A percentile compares a stretch with the other conserved stretches of the same genome.
Conservation (phyloP, 208 protist species). For the Wallacemonas rigidus region DNA sequence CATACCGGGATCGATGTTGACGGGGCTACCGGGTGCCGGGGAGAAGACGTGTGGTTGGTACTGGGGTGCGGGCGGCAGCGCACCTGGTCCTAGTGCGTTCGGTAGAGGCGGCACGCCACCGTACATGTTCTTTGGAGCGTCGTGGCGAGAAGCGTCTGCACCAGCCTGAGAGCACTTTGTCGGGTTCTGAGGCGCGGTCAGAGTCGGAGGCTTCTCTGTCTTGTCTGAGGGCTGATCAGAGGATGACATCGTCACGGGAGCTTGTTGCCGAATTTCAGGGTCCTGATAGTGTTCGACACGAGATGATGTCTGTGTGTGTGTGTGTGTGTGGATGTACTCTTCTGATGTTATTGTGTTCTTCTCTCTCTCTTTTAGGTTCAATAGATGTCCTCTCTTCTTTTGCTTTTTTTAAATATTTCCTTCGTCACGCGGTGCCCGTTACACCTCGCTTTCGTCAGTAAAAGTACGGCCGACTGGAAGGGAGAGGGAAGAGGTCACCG, state of each 20-base stretch:
- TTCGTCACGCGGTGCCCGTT: too few relatives aligned
- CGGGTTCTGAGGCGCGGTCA: too few relatives aligned
- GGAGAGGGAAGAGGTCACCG: not conserved
- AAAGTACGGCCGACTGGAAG: too few relatives aligned
- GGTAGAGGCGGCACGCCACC: constrained; percentile 38
- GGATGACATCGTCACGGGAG: not conserved
- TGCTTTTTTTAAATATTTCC: not conserved
- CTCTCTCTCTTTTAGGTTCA: not conserved
- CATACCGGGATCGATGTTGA: constrained; percentile 63
- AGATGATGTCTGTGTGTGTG: not conserved
- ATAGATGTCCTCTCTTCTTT: not conserved
- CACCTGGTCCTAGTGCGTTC: constrained; percentile 29
- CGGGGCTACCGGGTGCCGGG: constrained; percentile 7
- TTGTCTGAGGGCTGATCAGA: not conserved
- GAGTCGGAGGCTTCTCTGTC: not conserved
- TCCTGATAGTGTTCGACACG: too few relatives aligned
- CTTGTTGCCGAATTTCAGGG: too few relatives aligned
- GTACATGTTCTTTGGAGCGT: constrained; percentile 29
- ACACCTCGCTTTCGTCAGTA: too few relatives aligned
- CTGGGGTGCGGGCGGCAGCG: constrained; percentile 18
- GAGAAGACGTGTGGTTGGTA: constrained; percentile 38
- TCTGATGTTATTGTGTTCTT: not conserved
- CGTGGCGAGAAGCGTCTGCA: not conserved
- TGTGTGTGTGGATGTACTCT: not conserved
- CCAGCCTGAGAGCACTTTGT: not conserved